phyloP scores from a whole-genome alignment of 805 yeast species.

The Blastobotrys robertii region DNA sequence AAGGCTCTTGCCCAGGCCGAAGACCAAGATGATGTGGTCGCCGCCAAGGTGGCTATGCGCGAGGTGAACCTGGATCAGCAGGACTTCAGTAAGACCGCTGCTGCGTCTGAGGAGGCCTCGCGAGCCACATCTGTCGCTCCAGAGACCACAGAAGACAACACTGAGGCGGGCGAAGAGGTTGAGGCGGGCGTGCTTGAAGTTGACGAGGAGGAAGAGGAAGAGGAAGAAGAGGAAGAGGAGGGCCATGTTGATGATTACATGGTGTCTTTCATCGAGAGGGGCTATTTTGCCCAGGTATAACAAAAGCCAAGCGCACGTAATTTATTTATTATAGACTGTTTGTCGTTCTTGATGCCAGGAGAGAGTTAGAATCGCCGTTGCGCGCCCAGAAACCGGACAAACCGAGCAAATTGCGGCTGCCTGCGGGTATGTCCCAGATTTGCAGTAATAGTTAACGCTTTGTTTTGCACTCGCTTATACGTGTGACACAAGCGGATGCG shows the following conservation, averaged over 20 bases:
- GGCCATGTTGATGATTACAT: conserved; percentile 93
- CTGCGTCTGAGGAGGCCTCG: conserved; percentile 18
- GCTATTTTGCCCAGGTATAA: conserved; percentile 39
- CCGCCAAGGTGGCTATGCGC: conserved; percentile 81
- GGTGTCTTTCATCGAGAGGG: conserved; percentile 83
- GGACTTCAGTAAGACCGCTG: conserved; percentile 43
- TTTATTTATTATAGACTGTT: too few species aligned
- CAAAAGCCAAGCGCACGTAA: too few species aligned
- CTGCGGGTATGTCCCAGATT: too few species aligned
- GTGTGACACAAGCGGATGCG: too few species aligned
- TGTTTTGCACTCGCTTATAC: too few species aligned
- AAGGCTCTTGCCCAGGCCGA: conserved; percentile 82
- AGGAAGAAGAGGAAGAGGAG: conserved; percentile 45
- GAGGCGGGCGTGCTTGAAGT: conserved; percentile 1
- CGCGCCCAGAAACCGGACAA: too few species aligned
- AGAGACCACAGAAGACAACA: conserved; percentile 1
- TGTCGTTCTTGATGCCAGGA: too few species aligned
- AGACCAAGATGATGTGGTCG: conserved; percentile 67
- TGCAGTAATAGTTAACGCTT: too few species aligned
- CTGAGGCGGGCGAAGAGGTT: not conserved
- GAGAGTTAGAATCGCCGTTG: too few species aligned
- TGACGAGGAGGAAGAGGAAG: conserved; percentile 20
- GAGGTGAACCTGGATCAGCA: conserved; percentile 79
- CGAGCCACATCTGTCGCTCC: conserved; percentile 1
- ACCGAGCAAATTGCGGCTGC: too few species aligned